phyloP scores from a whole-genome alignment of 495 filamentous ascomycete species.

The Neurospora hispaniola region DNA sequence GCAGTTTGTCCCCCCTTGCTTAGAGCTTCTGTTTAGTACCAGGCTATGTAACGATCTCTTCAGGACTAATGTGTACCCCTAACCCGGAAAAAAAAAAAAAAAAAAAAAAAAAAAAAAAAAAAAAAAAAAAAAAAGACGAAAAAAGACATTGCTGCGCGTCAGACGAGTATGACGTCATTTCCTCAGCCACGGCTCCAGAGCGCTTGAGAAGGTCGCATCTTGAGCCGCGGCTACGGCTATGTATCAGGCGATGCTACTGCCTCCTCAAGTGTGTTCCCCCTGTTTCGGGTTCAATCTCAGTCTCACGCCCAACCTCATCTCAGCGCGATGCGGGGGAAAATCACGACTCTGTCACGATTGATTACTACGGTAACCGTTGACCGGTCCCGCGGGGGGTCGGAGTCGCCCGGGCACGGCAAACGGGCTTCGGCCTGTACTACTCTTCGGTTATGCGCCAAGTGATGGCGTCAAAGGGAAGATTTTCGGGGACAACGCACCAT shows the following conservation, averaged over 20 bases:
- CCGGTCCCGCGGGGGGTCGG: background rate
- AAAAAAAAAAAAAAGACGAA: background rate
- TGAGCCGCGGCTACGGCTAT: background rate
- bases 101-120: no score
- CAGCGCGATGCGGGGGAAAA: background rate
- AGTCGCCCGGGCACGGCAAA: background rate
- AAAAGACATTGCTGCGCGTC: background rate
- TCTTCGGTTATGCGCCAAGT: background rate
- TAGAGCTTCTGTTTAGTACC: no score
- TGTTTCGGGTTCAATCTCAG: background rate
- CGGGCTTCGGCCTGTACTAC: background rate
- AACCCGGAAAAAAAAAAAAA: background rate
- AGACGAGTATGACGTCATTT: slow-evolving; percentile 2
- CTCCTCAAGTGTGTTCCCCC: background rate
- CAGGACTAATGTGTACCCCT: background rate
- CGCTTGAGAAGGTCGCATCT: background rate
- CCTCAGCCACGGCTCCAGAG: background rate
- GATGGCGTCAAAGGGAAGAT: background rate
- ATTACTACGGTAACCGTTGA: background rate
- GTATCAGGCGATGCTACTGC: background rate
- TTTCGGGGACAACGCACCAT: background rate
- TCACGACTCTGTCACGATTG: background rate
- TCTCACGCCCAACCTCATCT: background rate
- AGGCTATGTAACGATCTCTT: no score
- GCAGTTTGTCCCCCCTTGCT: no score